Percentiles rank a stretch among this genome's conserved stretches.
Conservation (phyloP, 257 asterid species). For the Nicotiana sylvestris region DNA sequence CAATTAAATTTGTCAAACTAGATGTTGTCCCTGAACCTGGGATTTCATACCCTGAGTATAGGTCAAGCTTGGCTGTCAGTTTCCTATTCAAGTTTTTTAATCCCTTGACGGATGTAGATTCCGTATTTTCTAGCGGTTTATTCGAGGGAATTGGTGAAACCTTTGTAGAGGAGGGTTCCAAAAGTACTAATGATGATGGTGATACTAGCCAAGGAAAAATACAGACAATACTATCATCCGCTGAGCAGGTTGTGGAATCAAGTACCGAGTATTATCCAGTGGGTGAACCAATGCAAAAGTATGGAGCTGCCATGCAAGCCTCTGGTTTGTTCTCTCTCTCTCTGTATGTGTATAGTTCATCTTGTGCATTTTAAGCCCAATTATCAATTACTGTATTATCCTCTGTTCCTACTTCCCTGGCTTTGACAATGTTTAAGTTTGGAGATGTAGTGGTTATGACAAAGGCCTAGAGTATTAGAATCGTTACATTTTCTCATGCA, state of each 20-base stretch:
- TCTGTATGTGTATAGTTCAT: background rate
- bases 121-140: slow-evolving; percentile 9
- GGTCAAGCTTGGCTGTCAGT: slow-evolving; percentile 51
- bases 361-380: too few relatives aligned
- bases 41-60: slow-evolving; percentile 44
- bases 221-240: slow-evolving; percentile 39
- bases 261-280: slow-evolving; percentile 56
- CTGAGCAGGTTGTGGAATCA: slow-evolving; percentile 46
- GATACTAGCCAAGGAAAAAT: slow-evolving; percentile 12
- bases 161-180: slow-evolving; percentile 17
- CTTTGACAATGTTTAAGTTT: background rate
- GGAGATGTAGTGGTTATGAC: background rate
- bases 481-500: background rate
- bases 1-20: slow-evolving; percentile 38
- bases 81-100: slow-evolving; percentile 51
- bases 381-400: background rate
- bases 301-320: slow-evolving; percentile 59
- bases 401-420: background rate
- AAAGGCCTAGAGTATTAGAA: background rate
- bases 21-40: slow-evolving; percentile 50
- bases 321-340: slow-evolving; percentile 39
- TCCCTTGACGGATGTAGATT: slow-evolving; percentile 19
- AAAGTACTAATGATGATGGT: slow-evolving; percentile 5
- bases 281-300: slow-evolving; percentile 54
- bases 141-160: slow-evolving; percentile 14